Percentiles rank a stretch among this genome's conserved stretches.
Evolutionary conservation across 345 rosid species (phyloP).

Genomic region (Aquilaria sinensis): DNA sequence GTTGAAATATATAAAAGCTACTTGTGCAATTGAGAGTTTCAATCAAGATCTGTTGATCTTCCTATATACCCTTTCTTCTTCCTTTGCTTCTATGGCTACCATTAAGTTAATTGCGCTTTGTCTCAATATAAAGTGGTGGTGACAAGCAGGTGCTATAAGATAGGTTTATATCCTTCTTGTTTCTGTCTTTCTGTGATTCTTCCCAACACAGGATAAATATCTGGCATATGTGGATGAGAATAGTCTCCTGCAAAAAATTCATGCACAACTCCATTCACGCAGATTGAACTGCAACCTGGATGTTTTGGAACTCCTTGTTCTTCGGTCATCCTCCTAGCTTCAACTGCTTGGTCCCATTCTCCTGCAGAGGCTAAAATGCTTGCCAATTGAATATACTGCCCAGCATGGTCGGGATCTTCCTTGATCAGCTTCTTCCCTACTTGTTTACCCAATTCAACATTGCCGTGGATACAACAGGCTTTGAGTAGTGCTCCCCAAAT

Average conservation of each 20-base stretch:
- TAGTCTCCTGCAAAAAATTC: slow-evolving; percentile 53
- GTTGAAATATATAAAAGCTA: neutral
- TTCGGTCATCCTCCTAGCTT: slow-evolving; percentile 49
- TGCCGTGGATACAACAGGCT: slow-evolving; percentile 50
- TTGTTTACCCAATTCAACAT: slow-evolving; percentile 43
- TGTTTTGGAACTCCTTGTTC: slow-evolving; percentile 42
- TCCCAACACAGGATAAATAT: slow-evolving; percentile 39
- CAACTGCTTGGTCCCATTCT: slow-evolving; percentile 56
- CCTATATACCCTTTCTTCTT: too few relatives aligned
- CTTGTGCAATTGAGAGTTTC: too few relatives aligned
- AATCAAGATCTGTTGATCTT: too few relatives aligned
- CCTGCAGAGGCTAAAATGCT: slow-evolving; percentile 41
- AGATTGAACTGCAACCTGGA: slow-evolving; percentile 59
- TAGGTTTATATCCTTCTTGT: slow-evolving; percentile 47
- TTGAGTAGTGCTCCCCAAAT: slow-evolving; percentile 65
- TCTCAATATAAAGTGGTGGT: slow-evolving; percentile 23
- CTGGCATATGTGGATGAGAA: slow-evolving; percentile 36
- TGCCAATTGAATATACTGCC: slow-evolving; percentile 54
- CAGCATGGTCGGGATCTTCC: slow-evolving; percentile 52
- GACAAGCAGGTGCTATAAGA: slow-evolving; percentile 18
- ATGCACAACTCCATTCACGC: slow-evolving; percentile 42
- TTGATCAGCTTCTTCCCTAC: slow-evolving; percentile 42
- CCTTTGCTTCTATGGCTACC: too few relatives aligned
- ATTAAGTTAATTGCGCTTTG: too few relatives aligned
- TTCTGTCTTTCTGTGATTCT: slow-evolving; percentile 27